A percentile compares a stretch with the other conserved stretches of the same genome.
These are phyloP conservation scores for Tolypocladium nubicola DNA, from an alignment of 2,329 filamentous ascomycete genomes.

Conservation along the genomic window DNA sequence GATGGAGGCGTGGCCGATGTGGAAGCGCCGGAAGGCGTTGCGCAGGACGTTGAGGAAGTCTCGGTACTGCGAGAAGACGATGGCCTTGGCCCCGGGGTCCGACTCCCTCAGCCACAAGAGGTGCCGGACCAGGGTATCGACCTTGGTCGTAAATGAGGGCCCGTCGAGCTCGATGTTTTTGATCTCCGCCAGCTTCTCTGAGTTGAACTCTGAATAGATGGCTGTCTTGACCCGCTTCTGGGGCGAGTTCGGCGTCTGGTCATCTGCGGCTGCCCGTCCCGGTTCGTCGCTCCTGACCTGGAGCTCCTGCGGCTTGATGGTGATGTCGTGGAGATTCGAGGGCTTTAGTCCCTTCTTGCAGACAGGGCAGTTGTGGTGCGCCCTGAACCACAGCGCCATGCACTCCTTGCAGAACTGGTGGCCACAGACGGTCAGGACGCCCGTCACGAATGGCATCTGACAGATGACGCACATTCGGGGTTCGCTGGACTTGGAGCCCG, in stretches of 20 bases:
- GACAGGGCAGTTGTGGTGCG: constrained; percentile 67
- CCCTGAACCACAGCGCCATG: constrained; percentile 65
- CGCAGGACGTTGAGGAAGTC: constrained; percentile 69
- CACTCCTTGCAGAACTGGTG: constrained; percentile 91
- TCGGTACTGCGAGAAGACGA: constrained; percentile 85
- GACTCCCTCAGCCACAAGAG: constrained; percentile 74
- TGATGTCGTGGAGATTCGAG: constrained; percentile 74
- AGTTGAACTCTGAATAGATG: constrained; percentile 73
- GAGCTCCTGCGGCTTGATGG: constrained; percentile 66
- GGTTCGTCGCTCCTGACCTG: constrained; percentile 40
- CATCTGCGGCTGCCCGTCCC: constrained; percentile 1
- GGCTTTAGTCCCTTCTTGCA: constrained; percentile 62
- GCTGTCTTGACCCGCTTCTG: constrained; percentile 17
- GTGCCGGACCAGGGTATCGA: constrained; percentile 74
- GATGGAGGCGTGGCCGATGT: constrained; percentile 65
- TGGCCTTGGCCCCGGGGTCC: constrained; percentile 79
- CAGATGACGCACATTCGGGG: constrained; percentile 79
- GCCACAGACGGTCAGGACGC: constrained; percentile 76
- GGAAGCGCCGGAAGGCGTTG: constrained; percentile 58
- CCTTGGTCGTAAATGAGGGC: constrained; percentile 76
- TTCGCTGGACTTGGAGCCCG: constrained; percentile 52
- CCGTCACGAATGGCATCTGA: constrained; percentile 62
- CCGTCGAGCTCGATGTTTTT: constrained; percentile 66
- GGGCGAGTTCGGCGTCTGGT: constrained; percentile 2
- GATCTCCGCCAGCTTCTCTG: constrained; percentile 64